Conservation (phyloP, 345 rosid genomes). For the Acer negundo region DNA sequence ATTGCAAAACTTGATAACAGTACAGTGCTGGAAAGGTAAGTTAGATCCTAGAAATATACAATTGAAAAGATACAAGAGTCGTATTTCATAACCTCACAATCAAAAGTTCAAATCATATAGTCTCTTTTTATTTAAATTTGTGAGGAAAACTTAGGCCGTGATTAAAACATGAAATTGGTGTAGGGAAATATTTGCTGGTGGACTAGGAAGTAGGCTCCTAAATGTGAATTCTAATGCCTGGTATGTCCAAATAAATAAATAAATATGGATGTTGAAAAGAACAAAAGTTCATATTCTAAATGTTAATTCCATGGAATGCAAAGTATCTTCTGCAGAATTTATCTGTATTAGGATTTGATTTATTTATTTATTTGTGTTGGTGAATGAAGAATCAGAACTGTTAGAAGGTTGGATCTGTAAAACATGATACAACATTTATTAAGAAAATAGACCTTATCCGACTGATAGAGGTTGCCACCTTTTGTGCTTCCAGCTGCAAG, state of each 20-base stretch:
- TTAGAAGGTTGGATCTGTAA: not conserved
- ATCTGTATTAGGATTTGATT: not conserved
- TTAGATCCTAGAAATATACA: too few species aligned
- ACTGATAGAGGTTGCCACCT: not conserved
- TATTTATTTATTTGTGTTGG: too few species aligned
- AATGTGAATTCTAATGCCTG: too few species aligned
- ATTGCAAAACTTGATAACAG: too few species aligned
- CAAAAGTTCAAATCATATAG: not conserved
- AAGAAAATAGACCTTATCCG: not conserved
- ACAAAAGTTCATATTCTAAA: not conserved
- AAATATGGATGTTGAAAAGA: not conserved
- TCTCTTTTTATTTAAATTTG: not conserved
- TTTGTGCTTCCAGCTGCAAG: not conserved
- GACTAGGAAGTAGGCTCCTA: too few species aligned
- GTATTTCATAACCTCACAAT: not conserved
- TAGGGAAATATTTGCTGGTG: not conserved
- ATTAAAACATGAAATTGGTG: not conserved
- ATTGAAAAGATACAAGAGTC: not conserved
- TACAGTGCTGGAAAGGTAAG: not conserved
- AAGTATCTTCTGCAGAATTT: not conserved
- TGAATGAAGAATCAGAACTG: not conserved
- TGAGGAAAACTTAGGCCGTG: not conserved
- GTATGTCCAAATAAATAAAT: too few species aligned
- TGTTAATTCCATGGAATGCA: not conserved
- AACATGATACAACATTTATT: too few species aligned